Evolutionary conservation across 805 yeast species (phyloP).

Genomic region (Kazachstania africana): DNA sequence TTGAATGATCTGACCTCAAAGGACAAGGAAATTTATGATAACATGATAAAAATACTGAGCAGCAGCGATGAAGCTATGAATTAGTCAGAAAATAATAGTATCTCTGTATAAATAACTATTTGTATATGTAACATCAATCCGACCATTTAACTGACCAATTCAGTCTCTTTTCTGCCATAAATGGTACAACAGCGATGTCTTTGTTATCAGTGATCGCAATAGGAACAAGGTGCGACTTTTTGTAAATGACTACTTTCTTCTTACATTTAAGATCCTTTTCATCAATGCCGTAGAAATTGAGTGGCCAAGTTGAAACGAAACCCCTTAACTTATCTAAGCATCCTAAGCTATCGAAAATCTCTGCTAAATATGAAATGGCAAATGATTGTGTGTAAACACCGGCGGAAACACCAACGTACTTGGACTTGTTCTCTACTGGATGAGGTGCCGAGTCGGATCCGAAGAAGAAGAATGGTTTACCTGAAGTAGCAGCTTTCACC

Average conservation of each 20-base stretch:
- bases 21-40: constrained; percentile 42
- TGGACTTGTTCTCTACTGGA: constrained; percentile 67
- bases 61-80: constrained; percentile 17
- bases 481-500: constrained; percentile 80
- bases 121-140: not conserved
- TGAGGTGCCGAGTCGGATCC: constrained; percentile 99
- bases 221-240: constrained; percentile 46
- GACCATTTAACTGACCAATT: constrained; percentile 69
- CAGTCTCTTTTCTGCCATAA: constrained; percentile 68
- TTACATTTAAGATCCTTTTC: constrained; percentile 32
- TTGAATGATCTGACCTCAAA: constrained; percentile 38
- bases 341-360: constrained; percentile 60
- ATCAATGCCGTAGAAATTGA: constrained; percentile 52
- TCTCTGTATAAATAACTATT: too few relatives aligned
- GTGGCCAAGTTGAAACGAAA: constrained; percentile 71
- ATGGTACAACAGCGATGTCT: constrained; percentile 61
- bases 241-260: constrained; percentile 45
- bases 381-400: constrained; percentile 90
- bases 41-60: constrained; percentile 39
- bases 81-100: too few relatives aligned
- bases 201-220: constrained; percentile 36
- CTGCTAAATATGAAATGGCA: constrained; percentile 75
- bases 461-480: constrained; percentile 85
- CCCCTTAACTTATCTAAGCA: constrained; percentile 54
- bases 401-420: constrained; percentile 83